These are phyloP conservation scores for Cercospora nicotianae DNA, from an alignment of 2,329 filamentous ascomycete genomes.

Conservation along the genomic window DNA sequence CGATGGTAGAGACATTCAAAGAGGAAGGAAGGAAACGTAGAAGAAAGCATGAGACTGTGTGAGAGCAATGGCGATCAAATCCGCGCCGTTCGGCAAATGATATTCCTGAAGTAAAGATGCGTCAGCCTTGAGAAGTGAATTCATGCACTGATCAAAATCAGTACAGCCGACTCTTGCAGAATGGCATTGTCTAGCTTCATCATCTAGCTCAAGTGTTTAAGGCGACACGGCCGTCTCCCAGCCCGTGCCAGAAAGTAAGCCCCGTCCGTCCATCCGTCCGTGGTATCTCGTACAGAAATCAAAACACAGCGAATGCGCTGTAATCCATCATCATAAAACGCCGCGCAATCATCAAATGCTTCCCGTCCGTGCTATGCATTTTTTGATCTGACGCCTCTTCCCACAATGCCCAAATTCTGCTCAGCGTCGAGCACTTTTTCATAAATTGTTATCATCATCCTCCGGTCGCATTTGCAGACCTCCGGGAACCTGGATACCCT, in stretches of 20 bases:
- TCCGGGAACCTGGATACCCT: slow-evolving; percentile 67
- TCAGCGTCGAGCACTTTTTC: background rate
- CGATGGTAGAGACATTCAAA: too few relatives aligned
- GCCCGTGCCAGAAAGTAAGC: background rate
- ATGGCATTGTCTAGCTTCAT: background rate
- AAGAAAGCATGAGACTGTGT: too few relatives aligned
- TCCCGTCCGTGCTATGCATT: slow-evolving; percentile 8
- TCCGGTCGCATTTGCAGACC: slow-evolving; percentile 56
- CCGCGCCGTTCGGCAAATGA: too few relatives aligned
- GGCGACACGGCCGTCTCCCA: background rate
- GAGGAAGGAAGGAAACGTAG: too few relatives aligned
- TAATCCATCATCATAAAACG: background rate
- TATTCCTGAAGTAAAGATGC: too few relatives aligned
- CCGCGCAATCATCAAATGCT: background rate
- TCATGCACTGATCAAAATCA: background rate
- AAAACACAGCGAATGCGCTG: background rate
- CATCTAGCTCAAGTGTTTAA: background rate
- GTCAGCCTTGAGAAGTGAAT: too few relatives aligned
- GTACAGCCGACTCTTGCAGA: background rate
- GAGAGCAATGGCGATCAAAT: too few relatives aligned
- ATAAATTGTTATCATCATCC: slow-evolving; percentile 38
- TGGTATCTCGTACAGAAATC: slow-evolving; percentile 2
- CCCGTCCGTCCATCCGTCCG: background rate
- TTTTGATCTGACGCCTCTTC: background rate
- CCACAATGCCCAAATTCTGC: background rate